These are phyloP conservation scores for Whalleya microplaca DNA, from an alignment of 2,329 filamentous ascomycete genomes.

Conservation along the genomic window DNA sequence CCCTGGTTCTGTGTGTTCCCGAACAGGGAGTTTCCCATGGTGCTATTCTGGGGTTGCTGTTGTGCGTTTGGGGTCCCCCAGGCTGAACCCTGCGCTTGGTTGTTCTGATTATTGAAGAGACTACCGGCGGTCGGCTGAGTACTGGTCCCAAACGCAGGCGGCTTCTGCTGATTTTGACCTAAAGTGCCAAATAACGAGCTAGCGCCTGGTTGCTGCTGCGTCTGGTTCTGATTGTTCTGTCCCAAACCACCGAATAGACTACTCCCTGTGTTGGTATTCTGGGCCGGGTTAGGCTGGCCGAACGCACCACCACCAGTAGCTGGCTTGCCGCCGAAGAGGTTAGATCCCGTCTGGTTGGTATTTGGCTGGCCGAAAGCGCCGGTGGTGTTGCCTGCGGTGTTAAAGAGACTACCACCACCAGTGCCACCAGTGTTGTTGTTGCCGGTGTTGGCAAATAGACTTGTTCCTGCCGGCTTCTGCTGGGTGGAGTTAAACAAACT, in stretches of 20 bases:
- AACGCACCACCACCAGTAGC: constrained; percentile 46
- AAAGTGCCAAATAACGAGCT: constrained; percentile 52
- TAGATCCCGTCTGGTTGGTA: constrained; percentile 41
- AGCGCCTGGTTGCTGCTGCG: constrained; percentile 41
- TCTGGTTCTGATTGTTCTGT: constrained; percentile 43
- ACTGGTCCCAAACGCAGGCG: constrained; percentile 56
- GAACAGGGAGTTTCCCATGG: constrained; percentile 61
- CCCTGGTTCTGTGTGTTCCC: constrained; percentile 54
- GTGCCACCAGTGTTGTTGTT: constrained; percentile 34
- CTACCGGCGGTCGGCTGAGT: constrained; percentile 50
- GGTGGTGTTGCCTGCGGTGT: constrained; percentile 38
- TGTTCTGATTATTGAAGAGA: constrained; percentile 57
- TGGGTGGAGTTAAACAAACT: constrained; percentile 38
- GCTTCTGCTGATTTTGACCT: constrained; percentile 58
- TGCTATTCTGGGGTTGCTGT: constrained; percentile 52
- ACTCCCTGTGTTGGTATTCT: constrained; percentile 43
- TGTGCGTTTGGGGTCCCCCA: constrained; percentile 53
- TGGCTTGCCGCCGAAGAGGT: constrained; percentile 49
- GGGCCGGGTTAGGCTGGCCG: constrained; percentile 43
- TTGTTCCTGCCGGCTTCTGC: constrained; percentile 42
- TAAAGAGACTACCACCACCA: constrained; percentile 48
- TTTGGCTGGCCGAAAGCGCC: constrained; percentile 39
- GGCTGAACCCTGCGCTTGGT: constrained; percentile 48
- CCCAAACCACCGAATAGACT: constrained; percentile 56
- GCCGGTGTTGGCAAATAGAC: constrained; percentile 44